Conservation (phyloP, 2,329 filamentous ascomycete species). For the Blumeria hordei region DNA sequence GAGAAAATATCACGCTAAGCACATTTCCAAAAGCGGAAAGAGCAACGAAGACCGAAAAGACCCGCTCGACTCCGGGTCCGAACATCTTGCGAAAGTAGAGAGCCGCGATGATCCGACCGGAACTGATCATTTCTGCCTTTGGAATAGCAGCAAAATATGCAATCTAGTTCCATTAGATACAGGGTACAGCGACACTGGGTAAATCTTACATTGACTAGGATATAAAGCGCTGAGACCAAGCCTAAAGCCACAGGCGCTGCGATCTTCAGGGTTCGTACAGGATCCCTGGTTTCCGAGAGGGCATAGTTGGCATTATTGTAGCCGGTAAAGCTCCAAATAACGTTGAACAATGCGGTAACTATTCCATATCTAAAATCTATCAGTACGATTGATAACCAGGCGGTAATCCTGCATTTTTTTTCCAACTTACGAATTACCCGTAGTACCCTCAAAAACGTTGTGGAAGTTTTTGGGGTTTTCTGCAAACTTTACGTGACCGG, state of each 20-base stretch:
- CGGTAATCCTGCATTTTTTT: background rate
- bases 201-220: conserved; percentile 28
- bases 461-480: conserved; percentile 37
- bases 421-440: conserved; percentile 26
- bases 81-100: conserved; percentile 32
- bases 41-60: conserved; percentile 39
- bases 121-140: conserved; percentile 26
- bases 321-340: conserved; percentile 46
- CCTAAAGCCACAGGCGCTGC: conserved; percentile 37
- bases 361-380: conserved; percentile 22
- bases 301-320: conserved; percentile 46
- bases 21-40: conserved; percentile 45
- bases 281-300: conserved; percentile 39
- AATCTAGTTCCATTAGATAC: conserved; percentile 15
- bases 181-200: background rate
- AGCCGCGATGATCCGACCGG: conserved; percentile 27
- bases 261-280: conserved; percentile 36
- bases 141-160: conserved; percentile 38
- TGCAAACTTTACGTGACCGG: conserved; percentile 29
- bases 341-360: conserved; percentile 47
- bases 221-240: conserved; percentile 35
- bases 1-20: conserved; percentile 42
- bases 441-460: conserved; percentile 40
- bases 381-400: background rate
- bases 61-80: conserved; percentile 28